Evolutionary conservation across 2,329 filamentous ascomycete species (phyloP).

Genomic region (Pyrenochaeta sp.): DNA sequence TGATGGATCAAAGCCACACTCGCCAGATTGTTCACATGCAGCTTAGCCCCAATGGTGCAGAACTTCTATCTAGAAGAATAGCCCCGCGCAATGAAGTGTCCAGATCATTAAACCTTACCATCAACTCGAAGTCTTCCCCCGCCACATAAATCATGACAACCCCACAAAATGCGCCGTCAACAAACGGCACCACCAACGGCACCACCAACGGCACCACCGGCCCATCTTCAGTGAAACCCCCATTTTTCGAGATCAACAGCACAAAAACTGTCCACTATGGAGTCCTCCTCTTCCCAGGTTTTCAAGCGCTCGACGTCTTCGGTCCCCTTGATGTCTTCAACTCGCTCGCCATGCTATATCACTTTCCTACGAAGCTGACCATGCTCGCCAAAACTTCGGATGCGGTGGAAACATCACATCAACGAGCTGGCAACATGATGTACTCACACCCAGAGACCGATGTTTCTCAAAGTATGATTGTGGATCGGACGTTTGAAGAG

Average conservation of each 20-base stretch:
- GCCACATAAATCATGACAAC: constrained; percentile 12
- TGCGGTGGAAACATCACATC: constrained; percentile 32
- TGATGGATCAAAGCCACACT: neutral
- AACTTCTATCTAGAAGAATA: neutral
- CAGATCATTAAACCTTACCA: neutral
- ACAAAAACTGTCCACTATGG: constrained; percentile 29
- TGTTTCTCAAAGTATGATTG: constrained; percentile 25
- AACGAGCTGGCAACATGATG: constrained; percentile 23
- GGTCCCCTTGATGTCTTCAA: constrained; percentile 58
- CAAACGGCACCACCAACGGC: constrained; percentile 1
- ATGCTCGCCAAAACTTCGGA: constrained; percentile 31
- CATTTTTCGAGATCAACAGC: constrained; percentile 17
- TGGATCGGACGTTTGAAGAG: constrained; percentile 24
- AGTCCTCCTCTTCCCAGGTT: constrained; percentile 30
- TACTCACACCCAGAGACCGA: constrained; percentile 24
- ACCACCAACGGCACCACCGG: constrained; percentile 4
- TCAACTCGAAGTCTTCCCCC: neutral
- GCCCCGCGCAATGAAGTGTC: neutral
- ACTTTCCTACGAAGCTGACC: constrained; percentile 37
- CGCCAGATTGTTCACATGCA: neutral
- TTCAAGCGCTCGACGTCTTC: constrained; percentile 44
- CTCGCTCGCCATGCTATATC: constrained; percentile 36
- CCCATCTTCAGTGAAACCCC: constrained; percentile 4
- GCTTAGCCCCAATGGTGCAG: neutral
- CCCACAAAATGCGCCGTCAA: neutral